Percentiles rank a stretch among this genome's conserved stretches.
These are phyloP conservation scores for Cardamine occulta DNA, from an alignment of 345 rosid genomes.

Conservation along the genomic window DNA sequence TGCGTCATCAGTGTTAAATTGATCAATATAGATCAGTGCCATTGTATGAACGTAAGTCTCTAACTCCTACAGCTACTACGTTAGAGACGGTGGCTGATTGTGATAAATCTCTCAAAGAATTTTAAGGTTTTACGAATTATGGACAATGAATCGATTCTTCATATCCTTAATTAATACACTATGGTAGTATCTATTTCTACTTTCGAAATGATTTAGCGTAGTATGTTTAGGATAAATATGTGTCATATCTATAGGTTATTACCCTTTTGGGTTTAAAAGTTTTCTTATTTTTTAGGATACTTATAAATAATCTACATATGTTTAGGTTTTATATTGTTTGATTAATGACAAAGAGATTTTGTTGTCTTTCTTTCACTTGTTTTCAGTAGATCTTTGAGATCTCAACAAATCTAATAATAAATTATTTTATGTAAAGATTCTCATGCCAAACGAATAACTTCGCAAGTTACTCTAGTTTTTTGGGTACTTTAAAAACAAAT, in stretches of 20 bases:
- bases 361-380: not conserved
- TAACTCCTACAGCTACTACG: not conserved
- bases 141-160: not conserved
- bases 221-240: not conserved
- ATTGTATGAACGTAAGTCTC: not conserved
- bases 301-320: not conserved
- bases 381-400: not conserved
- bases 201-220: not conserved
- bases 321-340: not conserved
- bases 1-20: not conserved
- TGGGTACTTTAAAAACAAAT: not conserved
- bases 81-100: not conserved
- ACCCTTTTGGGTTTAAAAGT: not conserved
- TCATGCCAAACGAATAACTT: not conserved
- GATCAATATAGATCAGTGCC: not conserved
- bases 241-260: not conserved
- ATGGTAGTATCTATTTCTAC: not conserved
- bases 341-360: not conserved
- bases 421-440: not conserved
- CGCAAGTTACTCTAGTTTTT: not conserved
- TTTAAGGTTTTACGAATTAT: not conserved
- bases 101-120: too few species aligned
- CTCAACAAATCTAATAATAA: not conserved
- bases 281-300: not conserved
- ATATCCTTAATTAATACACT: not conserved